Percentiles rank a stretch among this genome's conserved stretches.
Evolutionary conservation across 129 eudicot species (phyloP).

Genomic region (Helianthus annuus): HanXRQr2.0-SUNRISE NC_035445.2:86628505-86629004

Average conservation of each 20-base stretch:
- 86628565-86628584: neutral
- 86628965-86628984: no score
- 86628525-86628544: slow-evolving; percentile 26
- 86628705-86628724: neutral
- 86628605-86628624: neutral
- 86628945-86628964: no score
- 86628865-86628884: no score
- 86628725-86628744: neutral
- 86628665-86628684: neutral
- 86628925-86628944: no score
- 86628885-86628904: no score
- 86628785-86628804: no score
- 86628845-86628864: no score
- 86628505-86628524: slow-evolving; percentile 4
- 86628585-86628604: neutral
- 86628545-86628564: neutral
- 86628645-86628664: neutral
- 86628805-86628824: no score
- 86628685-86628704: neutral
- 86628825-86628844: no score
- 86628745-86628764: neutral
- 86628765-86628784: no score
- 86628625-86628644: neutral
- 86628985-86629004: no score
- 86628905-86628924: no score